Base-by-base conservation (phyloP, 805 yeast genomes). In the Candida silvatica region DNA sequence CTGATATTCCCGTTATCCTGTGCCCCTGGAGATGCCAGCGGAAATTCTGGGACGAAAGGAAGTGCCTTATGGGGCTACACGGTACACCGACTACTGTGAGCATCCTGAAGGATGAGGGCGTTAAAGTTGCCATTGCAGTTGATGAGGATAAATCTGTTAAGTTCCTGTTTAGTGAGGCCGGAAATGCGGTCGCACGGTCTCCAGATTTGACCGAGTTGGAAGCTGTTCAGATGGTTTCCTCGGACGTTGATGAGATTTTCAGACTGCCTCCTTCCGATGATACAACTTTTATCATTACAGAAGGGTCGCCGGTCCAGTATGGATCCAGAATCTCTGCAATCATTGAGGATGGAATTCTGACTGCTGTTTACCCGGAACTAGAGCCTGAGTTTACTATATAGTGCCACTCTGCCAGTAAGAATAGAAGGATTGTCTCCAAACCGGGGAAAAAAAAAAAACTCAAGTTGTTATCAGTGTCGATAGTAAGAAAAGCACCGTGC, bases 11-110 rank as follows among this genome's bases (percentile, higher is more conserved):
- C 2, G 25, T 30, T 12, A n/a, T 30, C 11, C 22, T 30, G 6
- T 9, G n/a, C 12, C 33, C 33, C 17, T 30, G 33, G 33, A 30
- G 33, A 18, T 30, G 33, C 33, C 33, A 30, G 14, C 19, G 33
- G 20, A 30, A 20, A n/a, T 30, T 17, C 14, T 30, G 33, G 33
- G 33, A 30, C n/a, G 33, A 30, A 20, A 17, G 33, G n/a, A 30
- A 26, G n/a, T 30, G 33, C 17, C 17, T 30, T 11, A 30, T 26
- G 14, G 33, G 33, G 14, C 20, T 30, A 18, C 33, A 30, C 17
- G 25, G 25, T 14, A 30, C 33, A 6, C 33, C 24, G 14, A 30
- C 33, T 3, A 18, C 17, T 5, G 14, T 30, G n/a, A 12, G 14
- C 17, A 26, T 20, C 6, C 17, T 30, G 24, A 30, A 30, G 17